Percentiles rank a stretch among this genome's conserved stretches.
phyloP scores from a whole-genome alignment of 805 yeast genomes.

The Pichia insulana region DNA sequence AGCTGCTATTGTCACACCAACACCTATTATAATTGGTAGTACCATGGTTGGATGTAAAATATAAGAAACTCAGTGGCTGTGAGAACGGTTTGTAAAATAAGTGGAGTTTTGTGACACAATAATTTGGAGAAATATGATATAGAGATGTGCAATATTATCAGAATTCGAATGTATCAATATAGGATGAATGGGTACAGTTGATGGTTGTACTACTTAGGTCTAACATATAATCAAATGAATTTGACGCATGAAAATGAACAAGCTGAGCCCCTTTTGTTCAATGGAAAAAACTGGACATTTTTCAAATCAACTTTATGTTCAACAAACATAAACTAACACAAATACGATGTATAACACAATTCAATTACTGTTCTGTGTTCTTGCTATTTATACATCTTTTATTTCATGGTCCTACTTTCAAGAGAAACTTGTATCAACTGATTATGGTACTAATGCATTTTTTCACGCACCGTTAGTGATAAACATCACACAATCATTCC shows the following conservation, averaged over 20 bases:
- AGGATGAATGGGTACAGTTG: too few relatives aligned
- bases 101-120: too few relatives aligned
- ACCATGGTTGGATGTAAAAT: slow-evolving; percentile 4
- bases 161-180: too few relatives aligned
- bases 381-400: slow-evolving; percentile 80
- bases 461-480: slow-evolving; percentile 78
- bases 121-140: too few relatives aligned
- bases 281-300: neutral
- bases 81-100: too few relatives aligned
- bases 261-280: neutral
- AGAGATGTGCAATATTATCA: too few relatives aligned
- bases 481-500: slow-evolving; percentile 61
- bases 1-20: slow-evolving; percentile 47
- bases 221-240: too few relatives aligned
- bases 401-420: slow-evolving; percentile 89
- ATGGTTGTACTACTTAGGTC: too few relatives aligned
- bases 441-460: slow-evolving; percentile 42
- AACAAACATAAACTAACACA: neutral
- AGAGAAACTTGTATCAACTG: slow-evolving; percentile 72
- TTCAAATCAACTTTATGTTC: too few relatives aligned
- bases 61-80: too few relatives aligned
- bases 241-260: too few relatives aligned
- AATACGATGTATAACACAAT: slow-evolving; percentile 3
- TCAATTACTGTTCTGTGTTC: slow-evolving; percentile 26
- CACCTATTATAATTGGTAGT: slow-evolving; percentile 46